phyloP scores from a whole-genome alignment of 2,329 filamentous ascomycete genomes.

The Fusarium pseudonygamai region DNA sequence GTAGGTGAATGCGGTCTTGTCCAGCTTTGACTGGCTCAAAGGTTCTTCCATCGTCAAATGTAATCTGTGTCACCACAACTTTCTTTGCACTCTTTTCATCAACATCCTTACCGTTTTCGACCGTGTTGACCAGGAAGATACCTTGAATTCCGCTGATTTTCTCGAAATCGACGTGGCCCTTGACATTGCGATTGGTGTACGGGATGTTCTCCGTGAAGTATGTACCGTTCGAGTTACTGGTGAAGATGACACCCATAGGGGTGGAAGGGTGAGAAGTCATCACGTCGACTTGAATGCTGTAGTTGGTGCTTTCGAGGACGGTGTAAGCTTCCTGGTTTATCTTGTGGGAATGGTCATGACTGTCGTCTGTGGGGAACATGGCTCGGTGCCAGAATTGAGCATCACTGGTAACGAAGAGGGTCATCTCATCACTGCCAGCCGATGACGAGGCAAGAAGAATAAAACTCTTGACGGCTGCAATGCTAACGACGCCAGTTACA shows the following conservation, averaged over 20 bases:
- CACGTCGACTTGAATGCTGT: constrained; percentile 97
- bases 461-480: constrained; percentile 87
- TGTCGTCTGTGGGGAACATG: constrained; percentile 84
- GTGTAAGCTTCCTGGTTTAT: constrained; percentile 90
- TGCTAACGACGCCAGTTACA: constrained; percentile 81
- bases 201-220: constrained; percentile 94
- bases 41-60: constrained; percentile 92
- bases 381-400: constrained; percentile 89
- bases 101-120: constrained; percentile 85
- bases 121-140: constrained; percentile 87
- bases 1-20: constrained; percentile 80
- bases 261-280: constrained; percentile 72
- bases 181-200: constrained; percentile 84
- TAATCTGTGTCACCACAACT: constrained; percentile 82
- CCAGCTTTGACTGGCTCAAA: constrained; percentile 78
- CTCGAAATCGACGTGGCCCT: constrained; percentile 91
- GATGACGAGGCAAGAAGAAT: constrained; percentile 85
- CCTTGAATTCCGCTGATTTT: constrained; percentile 92
- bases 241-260: constrained; percentile 88
- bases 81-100: constrained; percentile 66
- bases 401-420: constrained; percentile 88
- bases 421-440: constrained; percentile 85
- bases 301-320: constrained; percentile 93
- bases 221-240: constrained; percentile 96
- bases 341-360: constrained; percentile 71